Evolutionary conservation across 2,329 filamentous ascomycete genomes (phyloP).

Genomic region (Tolypocladium guangdongense): DNA sequence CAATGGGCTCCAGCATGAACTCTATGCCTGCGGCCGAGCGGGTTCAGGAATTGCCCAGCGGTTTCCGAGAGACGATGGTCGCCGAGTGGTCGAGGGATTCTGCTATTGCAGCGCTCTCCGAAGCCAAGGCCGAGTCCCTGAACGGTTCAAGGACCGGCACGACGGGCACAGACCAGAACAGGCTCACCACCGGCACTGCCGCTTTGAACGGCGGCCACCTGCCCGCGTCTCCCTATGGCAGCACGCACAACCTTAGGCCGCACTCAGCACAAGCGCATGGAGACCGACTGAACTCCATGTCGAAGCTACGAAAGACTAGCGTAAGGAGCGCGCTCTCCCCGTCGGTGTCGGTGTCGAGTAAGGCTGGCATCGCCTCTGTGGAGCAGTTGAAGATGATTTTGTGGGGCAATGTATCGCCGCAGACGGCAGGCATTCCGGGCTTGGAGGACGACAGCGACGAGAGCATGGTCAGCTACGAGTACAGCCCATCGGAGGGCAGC

Average conservation of each 20-base stretch:
- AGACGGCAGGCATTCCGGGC: conserved; percentile 23
- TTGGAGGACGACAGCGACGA: conserved; percentile 48
- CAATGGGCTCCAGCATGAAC: conserved; percentile 39
- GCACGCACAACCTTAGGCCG: conserved; percentile 39
- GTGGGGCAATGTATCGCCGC: conserved; percentile 34
- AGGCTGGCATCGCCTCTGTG: conserved; percentile 45
- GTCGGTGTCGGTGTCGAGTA: conserved; percentile 29
- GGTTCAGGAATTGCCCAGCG: conserved; percentile 50
- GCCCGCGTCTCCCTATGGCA: conserved; percentile 35
- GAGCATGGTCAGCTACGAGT: conserved; percentile 61
- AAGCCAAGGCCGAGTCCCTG: conserved; percentile 61
- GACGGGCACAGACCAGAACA: conserved; percentile 37
- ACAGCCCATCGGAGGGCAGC: conserved; percentile 55
- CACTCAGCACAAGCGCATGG: conserved; percentile 30
- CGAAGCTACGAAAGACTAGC: conserved; percentile 42
- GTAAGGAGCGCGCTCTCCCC: conserved; percentile 40
- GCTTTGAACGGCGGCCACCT: conserved; percentile 27
- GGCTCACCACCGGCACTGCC: conserved; percentile 43
- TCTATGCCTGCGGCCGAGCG: conserved; percentile 24
- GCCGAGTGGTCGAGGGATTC: conserved; percentile 69
- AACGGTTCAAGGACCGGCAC: conserved; percentile 63
- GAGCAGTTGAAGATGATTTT: conserved; percentile 54
- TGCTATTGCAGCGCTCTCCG: conserved; percentile 57
- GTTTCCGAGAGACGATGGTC: conserved; percentile 65
- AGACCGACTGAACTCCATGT: conserved; percentile 21